A percentile compares a stretch with the other conserved stretches of the same genome.
Evolutionary conservation across 169 alveolate species (phyloP).

Genomic region (Eimeria maxima): DNA sequence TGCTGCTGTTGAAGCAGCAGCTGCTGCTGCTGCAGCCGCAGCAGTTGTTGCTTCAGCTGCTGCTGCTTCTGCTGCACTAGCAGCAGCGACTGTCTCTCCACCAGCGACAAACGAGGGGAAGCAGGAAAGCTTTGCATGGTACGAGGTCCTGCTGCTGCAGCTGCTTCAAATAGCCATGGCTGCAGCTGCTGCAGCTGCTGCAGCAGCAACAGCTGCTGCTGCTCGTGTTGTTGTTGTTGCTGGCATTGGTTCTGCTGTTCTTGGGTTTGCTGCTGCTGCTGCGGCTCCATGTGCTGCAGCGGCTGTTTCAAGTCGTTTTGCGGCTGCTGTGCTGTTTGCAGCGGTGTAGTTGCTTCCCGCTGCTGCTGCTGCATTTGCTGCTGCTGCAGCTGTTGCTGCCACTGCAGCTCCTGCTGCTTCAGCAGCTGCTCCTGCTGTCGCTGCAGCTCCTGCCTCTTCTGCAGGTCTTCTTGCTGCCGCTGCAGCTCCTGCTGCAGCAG

Average conservation of each 20-base stretch:
- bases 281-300: not conserved
- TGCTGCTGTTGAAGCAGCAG: not conserved
- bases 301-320: not conserved
- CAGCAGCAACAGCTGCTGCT: not conserved
- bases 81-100: constrained; percentile 23
- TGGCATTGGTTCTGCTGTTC: constrained; percentile 16
- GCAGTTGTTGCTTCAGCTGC: not conserved
- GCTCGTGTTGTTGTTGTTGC: not conserved
- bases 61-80: constrained; percentile 16
- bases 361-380: constrained; percentile 7
- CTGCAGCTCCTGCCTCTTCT: not conserved
- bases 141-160: not conserved
- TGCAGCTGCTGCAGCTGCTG: constrained; percentile 25
- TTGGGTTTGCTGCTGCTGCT: not conserved
- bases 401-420: not conserved
- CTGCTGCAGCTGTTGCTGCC: not conserved
- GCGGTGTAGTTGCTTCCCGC: not conserved
- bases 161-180: not conserved
- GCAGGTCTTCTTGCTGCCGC: constrained; percentile 1
- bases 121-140: not conserved
- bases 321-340: not conserved
- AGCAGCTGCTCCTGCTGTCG: not conserved
- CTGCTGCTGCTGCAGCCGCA: not conserved
- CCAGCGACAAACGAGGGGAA: not conserved
- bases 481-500: not conserved